phyloP scores from a whole-genome alignment of 371 early-diverging fungal species.

The Syncephalis fuscata region DNA sequence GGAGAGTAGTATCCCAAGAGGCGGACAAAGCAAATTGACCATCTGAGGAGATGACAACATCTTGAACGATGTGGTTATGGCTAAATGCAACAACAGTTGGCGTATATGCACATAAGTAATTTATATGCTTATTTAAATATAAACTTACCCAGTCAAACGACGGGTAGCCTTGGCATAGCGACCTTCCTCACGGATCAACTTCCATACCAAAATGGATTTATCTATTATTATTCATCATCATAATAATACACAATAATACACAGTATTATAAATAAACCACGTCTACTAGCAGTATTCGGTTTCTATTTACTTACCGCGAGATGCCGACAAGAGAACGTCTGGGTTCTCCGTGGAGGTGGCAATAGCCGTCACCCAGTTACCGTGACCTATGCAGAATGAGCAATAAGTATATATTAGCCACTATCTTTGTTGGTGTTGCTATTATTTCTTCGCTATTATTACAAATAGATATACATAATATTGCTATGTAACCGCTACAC shows the following conservation, averaged over 20 bases:
- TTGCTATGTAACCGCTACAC: too few relatives aligned
- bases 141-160: constrained; percentile 44
- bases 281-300: neutral
- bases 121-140: too few relatives aligned
- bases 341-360: constrained; percentile 86
- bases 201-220: constrained; percentile 95
- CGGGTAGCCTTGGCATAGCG: constrained; percentile 85
- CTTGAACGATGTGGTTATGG: constrained; percentile 97
- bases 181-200: constrained; percentile 78
- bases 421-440: neutral
- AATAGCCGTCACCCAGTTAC: constrained; percentile 78
- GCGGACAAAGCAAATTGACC: constrained; percentile 95
- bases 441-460: neutral
- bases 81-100: too few relatives aligned
- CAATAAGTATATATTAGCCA: neutral
- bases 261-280: neutral
- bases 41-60: constrained; percentile 93
- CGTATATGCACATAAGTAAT: too few relatives aligned
- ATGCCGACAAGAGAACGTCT: constrained; percentile 81
- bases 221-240: constrained; percentile 39
- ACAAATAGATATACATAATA: neutral
- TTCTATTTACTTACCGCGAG: constrained; percentile 52
- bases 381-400: constrained; percentile 36
- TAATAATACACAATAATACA: constrained; percentile 1
- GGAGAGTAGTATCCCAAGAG: constrained; percentile 97